phyloP scores from a whole-genome alignment of 306 rosid genomes.

The Rosa chinensis region DNA sequence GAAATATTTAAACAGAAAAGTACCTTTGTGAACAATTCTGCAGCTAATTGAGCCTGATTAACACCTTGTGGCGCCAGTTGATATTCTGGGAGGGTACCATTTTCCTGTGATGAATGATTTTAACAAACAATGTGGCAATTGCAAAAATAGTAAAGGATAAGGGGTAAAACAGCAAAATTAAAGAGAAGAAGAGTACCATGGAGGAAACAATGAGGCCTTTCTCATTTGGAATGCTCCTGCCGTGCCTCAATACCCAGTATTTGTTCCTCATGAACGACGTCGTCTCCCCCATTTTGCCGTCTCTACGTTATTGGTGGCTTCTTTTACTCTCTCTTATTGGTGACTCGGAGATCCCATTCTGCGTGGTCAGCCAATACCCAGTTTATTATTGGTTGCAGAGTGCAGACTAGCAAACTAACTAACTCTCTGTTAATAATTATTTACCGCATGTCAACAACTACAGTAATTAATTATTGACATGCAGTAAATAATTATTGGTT shows the following conservation, averaged over 20 bases:
- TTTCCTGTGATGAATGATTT: constrained; percentile 49
- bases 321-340: constrained; percentile 35
- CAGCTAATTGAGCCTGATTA: constrained; percentile 66
- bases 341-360: not conserved
- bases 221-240: constrained; percentile 83
- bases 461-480: too few relatives aligned
- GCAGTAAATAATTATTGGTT: too few relatives aligned
- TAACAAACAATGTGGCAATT: not conserved
- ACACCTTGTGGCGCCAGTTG: constrained; percentile 74
- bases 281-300: constrained; percentile 28
- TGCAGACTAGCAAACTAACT: too few relatives aligned
- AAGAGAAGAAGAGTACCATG: constrained; percentile 30
- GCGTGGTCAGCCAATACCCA: too few relatives aligned
- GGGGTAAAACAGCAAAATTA: not conserved
- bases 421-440: too few relatives aligned
- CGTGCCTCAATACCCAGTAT: constrained; percentile 84
- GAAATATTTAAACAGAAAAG: not conserved
- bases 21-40: constrained; percentile 53
- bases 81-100: constrained; percentile 69
- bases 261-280: constrained; percentile 44
- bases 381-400: too few relatives aligned
- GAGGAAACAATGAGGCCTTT: constrained; percentile 83
- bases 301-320: constrained; percentile 24
- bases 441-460: too few relatives aligned
- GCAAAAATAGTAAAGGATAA: not conserved